phyloP scores from a whole-genome alignment of 805 yeast genomes.

The Geotrichum ghanense region DNA sequence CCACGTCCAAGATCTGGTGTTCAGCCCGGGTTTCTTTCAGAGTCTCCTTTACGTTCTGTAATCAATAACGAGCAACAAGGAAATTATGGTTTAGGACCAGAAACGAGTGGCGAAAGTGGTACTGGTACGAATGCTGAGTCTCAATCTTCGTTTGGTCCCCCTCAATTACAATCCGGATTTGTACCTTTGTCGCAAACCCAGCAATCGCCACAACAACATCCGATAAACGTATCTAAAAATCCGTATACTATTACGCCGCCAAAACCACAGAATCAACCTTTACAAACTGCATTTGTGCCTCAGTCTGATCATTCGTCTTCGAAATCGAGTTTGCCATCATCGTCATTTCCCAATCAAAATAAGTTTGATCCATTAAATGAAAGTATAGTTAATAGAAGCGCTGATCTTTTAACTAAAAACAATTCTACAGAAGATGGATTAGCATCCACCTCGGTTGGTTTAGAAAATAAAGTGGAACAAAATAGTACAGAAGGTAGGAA shows the following conservation, averaged over 20 bases:
- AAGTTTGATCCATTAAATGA: no score
- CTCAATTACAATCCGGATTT: background rate
- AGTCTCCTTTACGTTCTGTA: background rate
- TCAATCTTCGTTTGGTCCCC: background rate
- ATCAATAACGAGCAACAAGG: background rate
- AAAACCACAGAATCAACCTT: background rate
- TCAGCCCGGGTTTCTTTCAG: background rate
- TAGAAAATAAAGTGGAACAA: no score
- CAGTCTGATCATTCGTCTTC: no score
- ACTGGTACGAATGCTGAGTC: background rate
- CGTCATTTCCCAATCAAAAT: no score
- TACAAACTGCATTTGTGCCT: no score
- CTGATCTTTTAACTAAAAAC: no score
- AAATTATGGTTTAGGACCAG: background rate
- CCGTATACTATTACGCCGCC: no score
- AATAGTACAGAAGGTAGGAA: no score
- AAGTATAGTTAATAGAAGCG: no score
- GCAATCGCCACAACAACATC: background rate
- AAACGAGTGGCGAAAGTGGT: background rate
- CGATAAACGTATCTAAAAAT: background rate
- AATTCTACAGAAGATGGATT: no score
- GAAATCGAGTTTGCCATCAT: no score
- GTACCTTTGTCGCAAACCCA: background rate
- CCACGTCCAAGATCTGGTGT: background rate
- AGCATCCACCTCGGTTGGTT: no score